These are phyloP conservation scores for Alopecurus myosuroides DNA, from an alignment of 176 grass and related monocot genomes.

Conservation along the genomic window DNA sequence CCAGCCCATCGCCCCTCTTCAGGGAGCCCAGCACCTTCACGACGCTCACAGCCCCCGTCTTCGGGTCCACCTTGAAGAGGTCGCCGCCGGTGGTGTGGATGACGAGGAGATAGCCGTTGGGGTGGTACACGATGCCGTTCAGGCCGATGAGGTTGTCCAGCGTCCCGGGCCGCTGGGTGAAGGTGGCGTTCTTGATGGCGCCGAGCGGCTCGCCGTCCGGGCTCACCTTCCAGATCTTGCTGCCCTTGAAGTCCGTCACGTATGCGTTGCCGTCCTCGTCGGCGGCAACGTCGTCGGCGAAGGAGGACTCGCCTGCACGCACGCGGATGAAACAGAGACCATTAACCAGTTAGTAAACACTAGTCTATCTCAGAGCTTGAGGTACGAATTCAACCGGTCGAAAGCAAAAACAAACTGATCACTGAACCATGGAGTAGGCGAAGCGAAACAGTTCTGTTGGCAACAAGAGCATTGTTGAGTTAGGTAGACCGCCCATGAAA, in stretches of 20 bases:
- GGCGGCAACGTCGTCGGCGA: conserved; percentile 71
- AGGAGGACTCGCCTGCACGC: conserved; percentile 46
- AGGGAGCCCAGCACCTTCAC: conserved; percentile 63
- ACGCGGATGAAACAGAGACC: neutral
- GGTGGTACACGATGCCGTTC: conserved; percentile 80
- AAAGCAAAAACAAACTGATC: neutral
- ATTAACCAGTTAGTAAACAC: neutral
- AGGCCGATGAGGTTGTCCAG: conserved; percentile 57
- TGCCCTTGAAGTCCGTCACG: conserved; percentile 56
- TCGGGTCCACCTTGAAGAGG: conserved; percentile 68
- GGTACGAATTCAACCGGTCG: too few relatives aligned
- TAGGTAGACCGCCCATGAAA: neutral
- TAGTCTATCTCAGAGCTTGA: neutral
- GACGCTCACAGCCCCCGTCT: conserved; percentile 35
- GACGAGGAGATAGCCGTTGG: conserved; percentile 79
- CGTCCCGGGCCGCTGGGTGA: conserved; percentile 44
- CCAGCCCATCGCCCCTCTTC: conserved; percentile 65
- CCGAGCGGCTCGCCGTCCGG: conserved; percentile 54
- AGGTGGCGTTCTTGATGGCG: conserved; percentile 55
- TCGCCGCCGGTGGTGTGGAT: conserved; percentile 73
- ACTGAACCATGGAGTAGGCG: neutral
- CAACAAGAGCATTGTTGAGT: neutral
- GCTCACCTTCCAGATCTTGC: conserved; percentile 90
- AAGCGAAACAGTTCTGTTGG: too few relatives aligned
- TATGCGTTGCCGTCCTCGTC: conserved; percentile 85